phyloP scores from a whole-genome alignment of 345 rosid genomes.

The Citrus hindsii region DNA sequence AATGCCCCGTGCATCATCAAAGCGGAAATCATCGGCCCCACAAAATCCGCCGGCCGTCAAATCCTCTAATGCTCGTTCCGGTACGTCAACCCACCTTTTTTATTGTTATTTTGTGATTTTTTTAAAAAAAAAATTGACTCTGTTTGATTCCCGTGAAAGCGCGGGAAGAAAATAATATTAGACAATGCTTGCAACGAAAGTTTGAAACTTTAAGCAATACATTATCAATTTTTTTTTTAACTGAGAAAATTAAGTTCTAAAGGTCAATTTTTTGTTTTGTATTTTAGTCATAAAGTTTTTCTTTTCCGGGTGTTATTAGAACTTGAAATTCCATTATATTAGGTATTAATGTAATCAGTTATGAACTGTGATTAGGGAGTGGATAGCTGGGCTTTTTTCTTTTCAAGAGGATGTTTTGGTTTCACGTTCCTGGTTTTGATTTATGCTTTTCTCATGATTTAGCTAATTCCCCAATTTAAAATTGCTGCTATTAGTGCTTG shows the following conservation, averaged over 20 bases:
- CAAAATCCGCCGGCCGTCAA: conserved; percentile 29
- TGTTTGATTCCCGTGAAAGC: conserved; percentile 23
- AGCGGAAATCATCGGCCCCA: conserved; percentile 44
- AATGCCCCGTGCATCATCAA: conserved; percentile 45
- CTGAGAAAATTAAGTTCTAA: background rate
- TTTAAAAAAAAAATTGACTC: background rate
- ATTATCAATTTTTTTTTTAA: background rate
- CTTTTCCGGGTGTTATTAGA: background rate
- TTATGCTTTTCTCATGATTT: background rate
- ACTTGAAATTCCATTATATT: too few species aligned
- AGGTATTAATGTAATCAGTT: background rate
- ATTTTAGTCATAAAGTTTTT: background rate
- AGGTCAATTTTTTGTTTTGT: background rate
- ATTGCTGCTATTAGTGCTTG: too few species aligned
- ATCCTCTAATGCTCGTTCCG: conserved; percentile 28
- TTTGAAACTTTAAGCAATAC: background rate
- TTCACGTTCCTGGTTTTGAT: background rate
- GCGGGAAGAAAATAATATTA: conserved; percentile 12
- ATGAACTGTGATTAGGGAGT: background rate
- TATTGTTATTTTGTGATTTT: background rate
- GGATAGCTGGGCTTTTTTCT: background rate
- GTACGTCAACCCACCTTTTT: background rate
- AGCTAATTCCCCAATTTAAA: too few species aligned
- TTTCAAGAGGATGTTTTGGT: background rate
- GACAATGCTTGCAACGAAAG: background rate